Base-by-base conservation (phyloP, 345 rosid genomes). In the Gossypium australe region DNA sequence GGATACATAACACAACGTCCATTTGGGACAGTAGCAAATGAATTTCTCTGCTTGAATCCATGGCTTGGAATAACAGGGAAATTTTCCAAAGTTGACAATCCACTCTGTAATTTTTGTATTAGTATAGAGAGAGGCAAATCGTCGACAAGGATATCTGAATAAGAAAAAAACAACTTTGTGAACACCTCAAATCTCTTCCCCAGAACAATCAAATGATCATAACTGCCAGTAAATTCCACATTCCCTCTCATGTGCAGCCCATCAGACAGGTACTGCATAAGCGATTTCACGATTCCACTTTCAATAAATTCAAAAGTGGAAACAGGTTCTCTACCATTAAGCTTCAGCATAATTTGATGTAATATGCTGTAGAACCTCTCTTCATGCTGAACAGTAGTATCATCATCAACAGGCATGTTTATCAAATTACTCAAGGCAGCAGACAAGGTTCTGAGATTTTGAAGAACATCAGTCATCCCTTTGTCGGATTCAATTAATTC, bases 261-360 rank as follows among this genome's bases (percentile, higher is more conserved):
- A 80, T 85, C 77, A 45, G 95, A 87, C 56, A 92, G 76, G 80
- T 86, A 94, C 55, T 78, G 86, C 66, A 89, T 87, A 56, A 94
- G 79, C 0, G 95, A 84, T 83, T 86, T 92, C 62, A 89, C 89
- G 73, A 91, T 81, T 77, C 98, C 98, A 82, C 98, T 92, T 84
- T 89, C 95, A 57, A 89, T 85, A 74, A 94, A 89, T 83, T 92
- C 98, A 83, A 94, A 94, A 58, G 90, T 91, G 77, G 98, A 94
- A 78, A 94, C 88, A 71, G 89, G 87, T 78, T 92, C 98, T 78
- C 78, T 81, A 72, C 98, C 95, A 72, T 82, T 82, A 79, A 94
- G 89, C 79, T 85, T 88, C 78, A 45, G 87, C 81, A 87, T 77
- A 22, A 89, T 82, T 63, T 89, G 87, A 79, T 79, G 78, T 81